Evolutionary conservation across 176 grass and related monocot species (phyloP), one percentile per base, ranked within the genome.

Genomic region (Canna indica): DNA sequence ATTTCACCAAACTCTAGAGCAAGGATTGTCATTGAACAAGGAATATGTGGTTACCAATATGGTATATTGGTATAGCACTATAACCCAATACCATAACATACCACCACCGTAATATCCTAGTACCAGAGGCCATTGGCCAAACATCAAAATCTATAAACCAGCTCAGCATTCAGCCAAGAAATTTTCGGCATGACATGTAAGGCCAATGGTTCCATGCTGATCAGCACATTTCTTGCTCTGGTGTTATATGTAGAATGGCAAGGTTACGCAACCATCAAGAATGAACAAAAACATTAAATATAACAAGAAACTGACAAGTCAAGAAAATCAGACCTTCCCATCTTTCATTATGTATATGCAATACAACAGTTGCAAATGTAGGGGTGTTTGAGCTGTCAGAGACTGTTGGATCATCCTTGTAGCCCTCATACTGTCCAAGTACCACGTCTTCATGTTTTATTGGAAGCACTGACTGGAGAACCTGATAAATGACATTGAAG

Each of bases 341-440:
- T 94, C 95, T 90, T 84, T 99, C 95, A 72, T 94, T 99, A 76
- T 94, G 82, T 50, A 99, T 91, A 38, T 80, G 78, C 56, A 99
- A 82, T 76, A 99, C 70, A 70, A 99, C 76, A 77, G 90, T 90
- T 58, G 95, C 90, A 80, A 99, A 99, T 72, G 95, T 99, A 78
- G 95, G 95, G 68, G 95, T 99, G 73, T 90, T 99, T 15, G 95
- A 99, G 54, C 83, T 78, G 81, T 99, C 77, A 81, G 95, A 91
- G 54, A 99, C 95, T 42, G 95, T 99, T 70, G 86, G 82, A 48
- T 99, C 95, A 84, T 99, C 86, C 68, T 83, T 94, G 83, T 99
- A 99, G 31, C 95, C 95, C 42, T 94, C 84, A 10, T 99, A 99
- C 76, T 99, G 95, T 83, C 95, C 95, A 60, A 99, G 87, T 33